Evolutionary conservation across 164 flowering plant genomes (phyloP), one percentile per base, ranked within the genome.

Genomic region (Umbellularia californica): DNA sequence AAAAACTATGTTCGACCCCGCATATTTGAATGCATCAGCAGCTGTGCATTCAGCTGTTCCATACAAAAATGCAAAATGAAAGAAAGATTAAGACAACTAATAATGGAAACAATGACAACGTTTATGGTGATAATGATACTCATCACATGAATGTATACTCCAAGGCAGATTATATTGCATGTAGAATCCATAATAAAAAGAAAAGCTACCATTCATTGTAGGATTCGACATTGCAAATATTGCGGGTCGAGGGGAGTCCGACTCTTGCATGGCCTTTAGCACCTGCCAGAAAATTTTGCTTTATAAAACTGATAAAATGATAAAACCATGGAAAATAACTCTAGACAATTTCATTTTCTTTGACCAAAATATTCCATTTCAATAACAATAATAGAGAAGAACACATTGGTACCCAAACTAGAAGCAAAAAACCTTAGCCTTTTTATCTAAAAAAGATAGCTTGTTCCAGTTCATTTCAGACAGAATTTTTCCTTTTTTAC

Each of bases 171-270:
- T 7, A 69, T 69, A 27, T 17, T 60, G 22, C 71, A 72, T 28
- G 63, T 28, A 70, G 22, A 64, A 66, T 15, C 9, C 28, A 25
- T 70, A 27, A 41, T 2, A 70, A 60, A 10, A 35, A 1, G 24
- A 68, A 74, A 69, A 35, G 83, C 88, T 75, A 96, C 99, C 99
- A 84, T 96, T 94, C 78, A 75, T 69, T 68, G 99, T 96, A 74
- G 99, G 99, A 84, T 96, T 96, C 77, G 99, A 96, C 99, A 96
- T 96, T 15, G 99, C 97, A 83, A 96, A 96, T 71, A 96, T 92
- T 66, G 97, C 97, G 83, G 99, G 99, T 79, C 89, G 89, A 19
- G 79, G 74, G 68, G 97, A 91, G 77, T 89, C 94, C 47, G 99
- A 96, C 41, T 88, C 94, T 78, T 83, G 79, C 99, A 94, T 92